Evolutionary conservation across 1,284 basidiomycete genomes (phyloP), one percentile per base, ranked within the genome.

Genomic region (Austroboletus olivaceoglutinosus): DNA sequence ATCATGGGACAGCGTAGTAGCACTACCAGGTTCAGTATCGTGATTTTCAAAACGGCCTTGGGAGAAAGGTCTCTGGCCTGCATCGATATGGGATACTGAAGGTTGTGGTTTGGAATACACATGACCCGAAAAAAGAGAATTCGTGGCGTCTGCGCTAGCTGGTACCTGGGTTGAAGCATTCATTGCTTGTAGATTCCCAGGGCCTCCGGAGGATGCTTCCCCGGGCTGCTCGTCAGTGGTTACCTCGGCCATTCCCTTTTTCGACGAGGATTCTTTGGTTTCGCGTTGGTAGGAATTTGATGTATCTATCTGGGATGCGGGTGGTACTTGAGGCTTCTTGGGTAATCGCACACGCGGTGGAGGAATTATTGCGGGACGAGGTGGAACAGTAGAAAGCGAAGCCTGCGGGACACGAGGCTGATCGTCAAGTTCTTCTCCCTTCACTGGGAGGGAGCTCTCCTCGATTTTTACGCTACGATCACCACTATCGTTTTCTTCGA

Each of bases 381-480:
- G 37, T 43, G 15, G 44, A 29, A 44, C 39, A 4, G 11, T 43
- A 19, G 19, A 18, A 25, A 13, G 18, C 7, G 40, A 29, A 23
- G 38, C 23, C 29, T 13, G 36, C 21, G 48, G 29, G 13, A 45
- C 33, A 16, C 16, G 45, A 19, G 41, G 19, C 9, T 27, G 50
- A 4, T 55, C 51, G 16, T 53, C 52, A 13, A 37, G 21, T 18
- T 56, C 58, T 46, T 68, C 63, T 27, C 9, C 47, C 48, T 61
- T 63, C 27, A 48, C 4, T 37, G 6, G 5, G 16, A 43, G 12
- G 6, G 13, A 19, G 2, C 16, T 27, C 15, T 54, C 67, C 46
- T 69, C 68, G 40, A 3, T 48, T 40, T 68, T 69, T 38, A 54
- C 52, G 18, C 18, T 51, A 25, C 68, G 59, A 41, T 70, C 67